Evolutionary conservation across 768 basidiomycete genomes (phyloP).

Genomic region (Fomitopsis serialis): DNA sequence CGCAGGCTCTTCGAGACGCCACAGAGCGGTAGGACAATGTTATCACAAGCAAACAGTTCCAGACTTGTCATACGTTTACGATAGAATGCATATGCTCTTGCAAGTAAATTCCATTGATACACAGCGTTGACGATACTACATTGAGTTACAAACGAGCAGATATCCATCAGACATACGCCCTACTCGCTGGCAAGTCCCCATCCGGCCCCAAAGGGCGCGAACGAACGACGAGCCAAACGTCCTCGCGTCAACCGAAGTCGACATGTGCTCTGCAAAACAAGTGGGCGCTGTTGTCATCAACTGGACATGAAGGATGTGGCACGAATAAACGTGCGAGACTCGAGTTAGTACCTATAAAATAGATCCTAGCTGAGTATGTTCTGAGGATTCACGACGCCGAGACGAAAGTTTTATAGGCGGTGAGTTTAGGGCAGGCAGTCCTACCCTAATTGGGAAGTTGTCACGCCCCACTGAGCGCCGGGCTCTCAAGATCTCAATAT

Average conservation of each 20-base stretch:
- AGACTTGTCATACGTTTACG: too few species aligned
- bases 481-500: too few species aligned
- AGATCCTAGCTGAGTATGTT: conserved; percentile 36
- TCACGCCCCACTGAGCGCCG: too few species aligned
- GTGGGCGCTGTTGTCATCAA: conserved; percentile 32
- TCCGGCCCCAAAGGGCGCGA: conserved; percentile 15
- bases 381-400: conserved; percentile 24
- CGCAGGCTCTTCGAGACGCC: too few species aligned
- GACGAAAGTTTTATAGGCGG: conserved; percentile 9
- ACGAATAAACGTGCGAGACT: conserved; percentile 41
- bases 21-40: too few species aligned
- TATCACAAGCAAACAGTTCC: too few species aligned
- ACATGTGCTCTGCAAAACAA: conserved; percentile 37
- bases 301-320: conserved; percentile 36
- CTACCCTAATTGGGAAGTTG: neutral
- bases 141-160: too few species aligned
- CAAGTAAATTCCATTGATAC: too few species aligned
- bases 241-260: conserved; percentile 27
- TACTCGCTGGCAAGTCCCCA: conserved; percentile 29
- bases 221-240: conserved; percentile 27
- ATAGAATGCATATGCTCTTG: too few species aligned
- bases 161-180: conserved; percentile 38
- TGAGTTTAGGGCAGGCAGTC: conserved; percentile 3
- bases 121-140: too few species aligned
- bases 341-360: conserved; percentile 34